Evolutionary conservation across 805 yeast genomes (phyloP).

Genomic region (Wickerhamiella spandovensis): DNA sequence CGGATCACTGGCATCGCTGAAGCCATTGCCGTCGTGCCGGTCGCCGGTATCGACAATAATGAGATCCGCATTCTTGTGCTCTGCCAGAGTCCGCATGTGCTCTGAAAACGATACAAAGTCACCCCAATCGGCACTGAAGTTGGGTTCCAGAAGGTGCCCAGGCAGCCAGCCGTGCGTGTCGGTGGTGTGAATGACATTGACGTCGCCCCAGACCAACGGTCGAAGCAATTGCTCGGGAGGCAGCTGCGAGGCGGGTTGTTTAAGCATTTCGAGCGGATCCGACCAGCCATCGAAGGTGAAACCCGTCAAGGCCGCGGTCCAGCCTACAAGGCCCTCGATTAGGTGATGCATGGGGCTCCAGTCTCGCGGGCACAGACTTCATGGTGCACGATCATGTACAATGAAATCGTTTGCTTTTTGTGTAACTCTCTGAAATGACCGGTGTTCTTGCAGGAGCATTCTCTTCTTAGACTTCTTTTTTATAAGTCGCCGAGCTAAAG

Average conservation of each 20-base stretch:
- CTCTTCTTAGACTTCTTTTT: too few relatives aligned
- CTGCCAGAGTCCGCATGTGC: conserved; percentile 36
- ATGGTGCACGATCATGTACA: too few relatives aligned
- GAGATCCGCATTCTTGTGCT: conserved; percentile 40
- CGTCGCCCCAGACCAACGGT: conserved; percentile 49
- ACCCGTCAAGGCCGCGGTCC: neutral
- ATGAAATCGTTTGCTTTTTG: too few relatives aligned
- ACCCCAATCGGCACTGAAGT: conserved; percentile 70
- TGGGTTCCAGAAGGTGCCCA: conserved; percentile 67
- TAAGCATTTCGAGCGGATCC: neutral
- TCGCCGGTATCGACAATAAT: conserved; percentile 78
- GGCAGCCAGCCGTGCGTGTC: conserved; percentile 95
- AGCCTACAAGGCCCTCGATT: neutral
- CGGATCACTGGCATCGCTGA: conserved; percentile 54
- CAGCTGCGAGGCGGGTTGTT: neutral
- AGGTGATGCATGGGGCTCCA: neutral
- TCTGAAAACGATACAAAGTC: conserved; percentile 60
- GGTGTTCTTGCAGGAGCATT: too few relatives aligned
- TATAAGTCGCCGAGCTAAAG: too few relatives aligned
- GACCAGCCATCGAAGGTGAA: neutral
- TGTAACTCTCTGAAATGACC: too few relatives aligned
- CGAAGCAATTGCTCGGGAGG: conserved; percentile 25
- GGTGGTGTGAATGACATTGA: conserved; percentile 86
- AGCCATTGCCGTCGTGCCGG: conserved; percentile 86
- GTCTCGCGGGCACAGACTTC: too few relatives aligned